A percentile compares a stretch with the other conserved stretches of the same genome.
Conservation (phyloP, 2,329 filamentous ascomycete species). For the Hypomyces rosellus region DNA sequence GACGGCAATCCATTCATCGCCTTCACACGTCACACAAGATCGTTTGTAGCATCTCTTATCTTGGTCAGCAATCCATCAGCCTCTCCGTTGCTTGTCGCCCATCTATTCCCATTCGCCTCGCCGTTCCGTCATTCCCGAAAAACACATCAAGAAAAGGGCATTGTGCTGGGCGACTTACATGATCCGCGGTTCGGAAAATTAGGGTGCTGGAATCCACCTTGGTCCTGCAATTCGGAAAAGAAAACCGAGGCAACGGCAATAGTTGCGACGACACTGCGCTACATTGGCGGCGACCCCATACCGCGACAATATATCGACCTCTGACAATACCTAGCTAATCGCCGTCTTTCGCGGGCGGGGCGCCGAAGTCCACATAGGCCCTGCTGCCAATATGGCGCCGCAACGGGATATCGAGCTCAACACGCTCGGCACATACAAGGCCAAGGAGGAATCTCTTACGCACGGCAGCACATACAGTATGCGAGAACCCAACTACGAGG, state of each 20-base stretch:
- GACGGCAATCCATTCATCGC: neutral
- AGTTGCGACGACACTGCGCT: too few species aligned
- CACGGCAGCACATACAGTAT: constrained; percentile 46
- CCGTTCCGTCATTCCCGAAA: too few species aligned
- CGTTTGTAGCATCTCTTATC: neutral
- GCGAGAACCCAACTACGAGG: constrained; percentile 43
- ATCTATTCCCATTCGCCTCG: neutral
- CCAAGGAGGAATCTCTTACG: constrained; percentile 51
- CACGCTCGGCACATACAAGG: constrained; percentile 49
- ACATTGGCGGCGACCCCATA: too few species aligned
- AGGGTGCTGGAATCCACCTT: constrained; percentile 3
- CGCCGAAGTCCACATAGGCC: too few species aligned
- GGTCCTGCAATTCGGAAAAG: constrained; percentile 4
- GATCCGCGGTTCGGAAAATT: neutral
- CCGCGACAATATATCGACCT: neutral
- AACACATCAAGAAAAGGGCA: too few species aligned
- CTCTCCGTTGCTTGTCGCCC: neutral
- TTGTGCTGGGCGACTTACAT: too few species aligned
- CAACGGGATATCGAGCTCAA: constrained; percentile 48
- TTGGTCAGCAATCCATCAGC: neutral
- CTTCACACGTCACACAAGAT: neutral
- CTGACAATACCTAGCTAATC: too few species aligned
- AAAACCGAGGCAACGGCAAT: constrained; percentile 2
- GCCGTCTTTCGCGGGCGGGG: too few species aligned
- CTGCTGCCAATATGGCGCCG: constrained; percentile 27